These are phyloP conservation scores for Barbarea vulgaris DNA, from an alignment of 345 rosid species.

Conservation along the genomic window DNA sequence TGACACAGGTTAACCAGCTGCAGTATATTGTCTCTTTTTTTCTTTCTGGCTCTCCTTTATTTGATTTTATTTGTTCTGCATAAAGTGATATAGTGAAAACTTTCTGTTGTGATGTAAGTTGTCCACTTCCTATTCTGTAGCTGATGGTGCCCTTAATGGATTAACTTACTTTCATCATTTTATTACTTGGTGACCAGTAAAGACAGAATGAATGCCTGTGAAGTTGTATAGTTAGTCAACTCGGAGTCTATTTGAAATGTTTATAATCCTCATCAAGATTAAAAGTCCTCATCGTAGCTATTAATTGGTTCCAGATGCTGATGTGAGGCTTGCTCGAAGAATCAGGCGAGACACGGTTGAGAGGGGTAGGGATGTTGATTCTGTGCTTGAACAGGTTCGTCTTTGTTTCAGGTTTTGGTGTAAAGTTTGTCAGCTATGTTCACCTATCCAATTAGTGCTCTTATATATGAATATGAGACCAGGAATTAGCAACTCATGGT, in stretches of 20 bases:
- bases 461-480: neutral
- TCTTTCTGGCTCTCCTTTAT: conserved; percentile 7
- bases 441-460: conserved; percentile 7
- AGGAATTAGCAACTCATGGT: neutral
- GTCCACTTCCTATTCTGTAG: conserved; percentile 5
- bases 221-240: conserved; percentile 1
- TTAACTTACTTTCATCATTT: neutral
- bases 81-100: neutral
- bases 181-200: neutral
- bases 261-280: neutral
- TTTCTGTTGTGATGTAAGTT: conserved; percentile 22
- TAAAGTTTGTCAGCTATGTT: neutral
- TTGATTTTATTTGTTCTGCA: conserved; percentile 2
- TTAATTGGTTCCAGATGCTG: conserved; percentile 78
- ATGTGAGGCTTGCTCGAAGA: conserved; percentile 99
- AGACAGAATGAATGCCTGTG: neutral
- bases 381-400: conserved; percentile 97
- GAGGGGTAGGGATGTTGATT: conserved; percentile 91
- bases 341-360: conserved; percentile 95
- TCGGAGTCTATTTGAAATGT: neutral
- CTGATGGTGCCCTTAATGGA: conserved; percentile 18
- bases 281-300: conserved; percentile 30
- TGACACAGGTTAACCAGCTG: conserved; percentile 69
- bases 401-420: conserved; percentile 21
- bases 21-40: neutral